A percentile compares a stretch with the other conserved stretches of the same genome.
phyloP scores from a whole-genome alignment of 148 eudicot species.

The Linanthus parryae region DNA sequence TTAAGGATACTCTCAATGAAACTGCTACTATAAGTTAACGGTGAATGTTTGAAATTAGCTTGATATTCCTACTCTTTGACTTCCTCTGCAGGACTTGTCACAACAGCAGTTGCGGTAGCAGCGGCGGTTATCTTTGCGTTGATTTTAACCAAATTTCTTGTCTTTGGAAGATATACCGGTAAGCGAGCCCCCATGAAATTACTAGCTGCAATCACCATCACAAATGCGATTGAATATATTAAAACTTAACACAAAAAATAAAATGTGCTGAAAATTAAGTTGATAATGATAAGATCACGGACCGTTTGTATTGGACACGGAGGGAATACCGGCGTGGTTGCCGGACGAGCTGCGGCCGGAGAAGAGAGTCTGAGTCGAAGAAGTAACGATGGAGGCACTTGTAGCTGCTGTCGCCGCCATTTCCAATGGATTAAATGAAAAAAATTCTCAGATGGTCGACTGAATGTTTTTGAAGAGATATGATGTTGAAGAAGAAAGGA shows the following conservation, averaged over 20 bases:
- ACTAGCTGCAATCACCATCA: constrained; percentile 43
- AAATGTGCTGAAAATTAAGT: neutral
- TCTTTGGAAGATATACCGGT: constrained; percentile 19
- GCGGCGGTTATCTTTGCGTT: constrained; percentile 29
- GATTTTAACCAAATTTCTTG: constrained; percentile 18
- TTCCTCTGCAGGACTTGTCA: constrained; percentile 40
- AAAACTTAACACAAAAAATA: neutral
- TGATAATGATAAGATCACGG: neutral
- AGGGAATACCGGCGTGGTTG: constrained; percentile 8
- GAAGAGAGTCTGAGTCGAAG: constrained; percentile 27
- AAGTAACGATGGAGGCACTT: constrained; percentile 26
- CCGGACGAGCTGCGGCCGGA: constrained; percentile 17
- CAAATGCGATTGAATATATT: neutral
- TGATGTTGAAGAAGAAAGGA: no score
- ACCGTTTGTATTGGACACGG: constrained; percentile 16
- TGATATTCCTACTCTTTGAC: constrained; percentile 51
- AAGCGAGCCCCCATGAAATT: constrained; percentile 33
- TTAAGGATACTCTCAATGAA: no score
- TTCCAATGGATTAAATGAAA: no score
- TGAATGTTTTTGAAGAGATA: no score
- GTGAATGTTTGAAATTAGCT: neutral
- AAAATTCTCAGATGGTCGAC: no score
- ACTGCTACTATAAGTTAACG: no score
- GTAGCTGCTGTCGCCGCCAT: constrained; percentile 26
- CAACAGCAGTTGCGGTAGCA: constrained; percentile 42